A percentile compares a stretch with the other conserved stretches of the same genome.
phyloP scores from a whole-genome alignment of 2,329 filamentous ascomycete species.

The Eutypella sp. region DNA sequence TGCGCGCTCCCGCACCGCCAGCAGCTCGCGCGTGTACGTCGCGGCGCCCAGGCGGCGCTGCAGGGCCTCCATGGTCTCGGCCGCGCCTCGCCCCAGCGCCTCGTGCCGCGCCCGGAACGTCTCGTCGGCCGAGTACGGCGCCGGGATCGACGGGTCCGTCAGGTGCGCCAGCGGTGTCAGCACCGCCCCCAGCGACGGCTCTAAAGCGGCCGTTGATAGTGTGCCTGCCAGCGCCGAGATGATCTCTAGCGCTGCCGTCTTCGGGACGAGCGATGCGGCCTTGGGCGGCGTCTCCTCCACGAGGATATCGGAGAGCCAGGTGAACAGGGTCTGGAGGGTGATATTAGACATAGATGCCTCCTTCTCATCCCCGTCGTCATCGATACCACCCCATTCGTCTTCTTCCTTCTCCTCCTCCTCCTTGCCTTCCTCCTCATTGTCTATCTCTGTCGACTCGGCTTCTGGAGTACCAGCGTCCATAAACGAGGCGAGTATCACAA shows the following conservation, averaged over 20 bases:
- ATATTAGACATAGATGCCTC: conserved; percentile 32
- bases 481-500: conserved; percentile 71
- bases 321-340: conserved; percentile 68
- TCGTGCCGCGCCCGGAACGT: conserved; percentile 66
- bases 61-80: conserved; percentile 74
- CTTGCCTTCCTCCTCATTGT: conserved; percentile 41
- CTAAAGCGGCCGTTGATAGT: conserved; percentile 52
- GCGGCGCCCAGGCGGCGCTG: conserved; percentile 81
- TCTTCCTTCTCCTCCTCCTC: conserved; percentile 36
- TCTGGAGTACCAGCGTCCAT: conserved; percentile 55
- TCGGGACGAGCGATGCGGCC: conserved; percentile 62
- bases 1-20: conserved; percentile 69
- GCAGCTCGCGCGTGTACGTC: conserved; percentile 69
- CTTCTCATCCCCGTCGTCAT: conserved; percentile 25
- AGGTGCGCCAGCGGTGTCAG: conserved; percentile 69
- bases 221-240: conserved; percentile 64
- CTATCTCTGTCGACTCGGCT: conserved; percentile 32
- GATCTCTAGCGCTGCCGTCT: conserved; percentile 70
- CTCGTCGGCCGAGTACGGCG: conserved; percentile 67
- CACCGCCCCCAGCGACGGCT: conserved; percentile 57
- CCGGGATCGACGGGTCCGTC: conserved; percentile 71
- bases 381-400: conserved; percentile 32
- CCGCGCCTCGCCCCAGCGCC: conserved; percentile 63
- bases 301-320: conserved; percentile 71
- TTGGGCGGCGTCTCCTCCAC: conserved; percentile 67